A percentile compares a stretch with the other conserved stretches of the same genome.
phyloP scores from a whole-genome alignment of 257 asterid genomes.

The Primulina eburnea region DNA sequence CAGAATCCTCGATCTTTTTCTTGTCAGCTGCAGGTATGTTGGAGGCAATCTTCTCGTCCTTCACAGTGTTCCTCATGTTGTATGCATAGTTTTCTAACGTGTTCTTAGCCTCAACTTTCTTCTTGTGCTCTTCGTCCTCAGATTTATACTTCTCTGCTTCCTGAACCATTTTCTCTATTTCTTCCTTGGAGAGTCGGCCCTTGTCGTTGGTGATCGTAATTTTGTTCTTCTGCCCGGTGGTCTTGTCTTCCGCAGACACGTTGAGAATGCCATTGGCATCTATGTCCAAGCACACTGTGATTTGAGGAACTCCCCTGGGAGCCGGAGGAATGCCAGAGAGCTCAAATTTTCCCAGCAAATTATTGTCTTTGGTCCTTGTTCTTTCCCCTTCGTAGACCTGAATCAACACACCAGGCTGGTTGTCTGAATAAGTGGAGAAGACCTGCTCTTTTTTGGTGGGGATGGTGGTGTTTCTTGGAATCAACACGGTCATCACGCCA shows the following conservation, averaged over 20 bases:
- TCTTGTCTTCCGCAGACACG: slow-evolving; percentile 85
- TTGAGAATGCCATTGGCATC: slow-evolving; percentile 80
- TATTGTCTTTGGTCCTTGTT: slow-evolving; percentile 72
- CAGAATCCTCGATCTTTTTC: slow-evolving; percentile 72
- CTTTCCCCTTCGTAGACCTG: slow-evolving; percentile 84
- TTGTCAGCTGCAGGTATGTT: slow-evolving; percentile 56
- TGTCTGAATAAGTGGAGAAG: slow-evolving; percentile 74
- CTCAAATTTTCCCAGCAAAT: slow-evolving; percentile 70
- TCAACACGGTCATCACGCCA: slow-evolving; percentile 86
- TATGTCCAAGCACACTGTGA: slow-evolving; percentile 75
- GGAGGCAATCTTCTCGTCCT: slow-evolving; percentile 76
- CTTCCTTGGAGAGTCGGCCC: slow-evolving; percentile 79
- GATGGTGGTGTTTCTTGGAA: slow-evolving; percentile 74
- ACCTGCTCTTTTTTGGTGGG: slow-evolving; percentile 85
- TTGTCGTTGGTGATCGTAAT: slow-evolving; percentile 82
- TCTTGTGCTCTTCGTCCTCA: slow-evolving; percentile 85
- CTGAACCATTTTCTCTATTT: slow-evolving; percentile 83
- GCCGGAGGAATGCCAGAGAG: slow-evolving; percentile 88
- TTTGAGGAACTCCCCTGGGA: slow-evolving; percentile 83
- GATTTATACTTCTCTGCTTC: slow-evolving; percentile 84
- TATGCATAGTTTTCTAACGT: slow-evolving; percentile 73
- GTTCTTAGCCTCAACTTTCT: slow-evolving; percentile 77
- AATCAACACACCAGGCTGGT: slow-evolving; percentile 83
- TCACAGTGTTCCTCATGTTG: slow-evolving; percentile 86
- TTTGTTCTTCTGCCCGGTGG: slow-evolving; percentile 90